Evolutionary conservation across 2,329 filamentous ascomycete genomes (phyloP).

Genomic region (Simplicillium aogashimaense): DNA sequence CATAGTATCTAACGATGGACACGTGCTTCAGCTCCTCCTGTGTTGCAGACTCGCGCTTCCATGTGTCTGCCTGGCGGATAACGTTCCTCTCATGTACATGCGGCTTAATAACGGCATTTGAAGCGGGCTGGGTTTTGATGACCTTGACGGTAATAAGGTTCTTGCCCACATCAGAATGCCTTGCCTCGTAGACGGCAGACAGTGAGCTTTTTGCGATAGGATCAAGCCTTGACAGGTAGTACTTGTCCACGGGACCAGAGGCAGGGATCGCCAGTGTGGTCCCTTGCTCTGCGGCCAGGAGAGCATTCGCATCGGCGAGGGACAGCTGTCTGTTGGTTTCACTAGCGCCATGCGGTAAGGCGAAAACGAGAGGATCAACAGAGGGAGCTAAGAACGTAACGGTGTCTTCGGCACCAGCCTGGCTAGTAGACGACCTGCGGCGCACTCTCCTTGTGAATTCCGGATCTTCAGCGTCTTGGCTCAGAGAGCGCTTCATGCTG

Average conservation of each 20-base stretch:
- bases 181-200: slow-evolving; percentile 46
- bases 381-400: slow-evolving; percentile 44
- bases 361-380: slow-evolving; percentile 40
- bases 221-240: slow-evolving; percentile 44
- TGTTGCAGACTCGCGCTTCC: slow-evolving; percentile 47
- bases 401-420: slow-evolving; percentile 33
- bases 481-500: slow-evolving; percentile 40
- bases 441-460: slow-evolving; percentile 29
- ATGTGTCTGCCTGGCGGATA: slow-evolving; percentile 49
- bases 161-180: slow-evolving; percentile 41
- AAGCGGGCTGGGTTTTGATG: slow-evolving; percentile 38
- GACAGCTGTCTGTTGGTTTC: slow-evolving; percentile 32
- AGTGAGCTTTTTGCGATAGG: slow-evolving; percentile 45
- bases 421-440: slow-evolving; percentile 24
- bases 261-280: slow-evolving; percentile 39
- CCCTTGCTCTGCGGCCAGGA: slow-evolving; percentile 39
- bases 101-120: slow-evolving; percentile 30
- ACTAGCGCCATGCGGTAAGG: slow-evolving; percentile 35
- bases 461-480: slow-evolving; percentile 29
- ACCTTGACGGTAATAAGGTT: slow-evolving; percentile 51
- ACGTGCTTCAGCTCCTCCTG: slow-evolving; percentile 45
- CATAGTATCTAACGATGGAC: slow-evolving; percentile 48
- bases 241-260: slow-evolving; percentile 40
- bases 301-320: slow-evolving; percentile 34
- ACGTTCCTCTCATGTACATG: slow-evolving; percentile 43